These are phyloP conservation scores for Aspergillaceae sp. DNA, from an alignment of 2,329 filamentous ascomycete genomes.

Conservation along the genomic window DNA sequence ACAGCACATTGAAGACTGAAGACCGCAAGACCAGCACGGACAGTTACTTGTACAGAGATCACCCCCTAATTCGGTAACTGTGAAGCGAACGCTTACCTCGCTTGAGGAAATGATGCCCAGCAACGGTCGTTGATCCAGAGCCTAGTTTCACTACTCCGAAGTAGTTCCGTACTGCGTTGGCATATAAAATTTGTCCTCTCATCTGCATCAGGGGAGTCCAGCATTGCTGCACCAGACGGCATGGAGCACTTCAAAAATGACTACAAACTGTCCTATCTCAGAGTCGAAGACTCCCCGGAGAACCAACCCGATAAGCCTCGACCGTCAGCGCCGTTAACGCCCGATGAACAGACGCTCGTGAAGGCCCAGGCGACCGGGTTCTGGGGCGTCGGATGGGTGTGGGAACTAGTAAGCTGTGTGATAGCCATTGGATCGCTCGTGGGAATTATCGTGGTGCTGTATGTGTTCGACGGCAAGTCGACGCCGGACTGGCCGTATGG, in stretches of 20 bases:
- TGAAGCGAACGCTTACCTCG: not conserved
- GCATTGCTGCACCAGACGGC: too few relatives aligned
- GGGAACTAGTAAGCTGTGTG: conserved; percentile 14
- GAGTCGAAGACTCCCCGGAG: not conserved
- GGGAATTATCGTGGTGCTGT: conserved; percentile 26
- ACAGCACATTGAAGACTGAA: too few relatives aligned
- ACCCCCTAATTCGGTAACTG: not conserved
- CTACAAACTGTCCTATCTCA: not conserved
- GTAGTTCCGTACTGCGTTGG: too few relatives aligned
- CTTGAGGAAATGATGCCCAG: not conserved
- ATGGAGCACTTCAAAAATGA: not conserved
- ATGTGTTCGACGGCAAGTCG: conserved; percentile 16
- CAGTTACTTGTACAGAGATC: not conserved
- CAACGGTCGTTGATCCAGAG: not conserved
- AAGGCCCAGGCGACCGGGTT: not conserved
- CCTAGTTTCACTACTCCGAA: not conserved
- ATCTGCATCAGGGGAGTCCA: not conserved
- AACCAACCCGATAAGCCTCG: not conserved
- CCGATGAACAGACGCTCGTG: not conserved
- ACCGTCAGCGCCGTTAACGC: not conserved
- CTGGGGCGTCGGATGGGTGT: conserved; percentile 13
- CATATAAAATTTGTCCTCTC: not conserved
- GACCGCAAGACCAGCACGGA: too few relatives aligned
- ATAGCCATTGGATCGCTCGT: conserved; percentile 26
- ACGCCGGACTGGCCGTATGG: conserved; percentile 25